phyloP scores from a whole-genome alignment of 768 basidiomycete species.

The Nidularia pulvinata region DNA sequence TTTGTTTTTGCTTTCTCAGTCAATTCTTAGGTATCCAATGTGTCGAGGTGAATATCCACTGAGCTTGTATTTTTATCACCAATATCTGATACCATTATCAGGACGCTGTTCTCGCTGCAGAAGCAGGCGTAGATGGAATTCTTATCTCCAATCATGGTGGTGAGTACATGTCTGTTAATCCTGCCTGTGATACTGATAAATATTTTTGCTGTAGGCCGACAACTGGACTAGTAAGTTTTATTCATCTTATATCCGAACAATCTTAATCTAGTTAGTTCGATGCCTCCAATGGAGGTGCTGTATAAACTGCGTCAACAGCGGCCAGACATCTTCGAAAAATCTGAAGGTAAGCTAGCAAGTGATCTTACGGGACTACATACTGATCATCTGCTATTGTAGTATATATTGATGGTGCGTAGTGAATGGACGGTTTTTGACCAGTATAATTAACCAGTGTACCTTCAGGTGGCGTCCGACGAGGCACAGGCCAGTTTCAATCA shows the following conservation, averaged over 20 bases:
- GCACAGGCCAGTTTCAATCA: constrained; percentile 74
- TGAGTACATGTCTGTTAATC: constrained; percentile 10
- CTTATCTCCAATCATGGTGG: constrained; percentile 93
- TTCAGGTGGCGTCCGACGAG: constrained; percentile 64
- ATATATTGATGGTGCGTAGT: constrained; percentile 74
- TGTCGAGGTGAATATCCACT: constrained; percentile 44
- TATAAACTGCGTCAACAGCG: constrained; percentile 69
- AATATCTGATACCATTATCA: constrained; percentile 23
- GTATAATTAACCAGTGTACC: background rate
- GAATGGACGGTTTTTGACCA: background rate
- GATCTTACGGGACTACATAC: constrained; percentile 1
- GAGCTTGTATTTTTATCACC: constrained; percentile 11
- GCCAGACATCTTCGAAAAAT: constrained; percentile 71
- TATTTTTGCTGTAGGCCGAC: constrained; percentile 49
- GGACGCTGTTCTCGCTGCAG: constrained; percentile 85
- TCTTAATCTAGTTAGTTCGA: constrained; percentile 44
- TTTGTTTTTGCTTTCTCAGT: background rate
- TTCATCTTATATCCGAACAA: background rate
- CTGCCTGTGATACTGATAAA: background rate
- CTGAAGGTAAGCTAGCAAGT: constrained; percentile 72
- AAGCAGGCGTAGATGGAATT: constrained; percentile 87
- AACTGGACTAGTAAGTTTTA: constrained; percentile 71
- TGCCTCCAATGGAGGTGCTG: constrained; percentile 80
- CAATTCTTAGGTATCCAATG: constrained; percentile 62
- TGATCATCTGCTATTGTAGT: constrained; percentile 37